phyloP scores from a whole-genome alignment of 2,329 filamentous ascomycete genomes.

The Fusarium nygamai region DNA sequence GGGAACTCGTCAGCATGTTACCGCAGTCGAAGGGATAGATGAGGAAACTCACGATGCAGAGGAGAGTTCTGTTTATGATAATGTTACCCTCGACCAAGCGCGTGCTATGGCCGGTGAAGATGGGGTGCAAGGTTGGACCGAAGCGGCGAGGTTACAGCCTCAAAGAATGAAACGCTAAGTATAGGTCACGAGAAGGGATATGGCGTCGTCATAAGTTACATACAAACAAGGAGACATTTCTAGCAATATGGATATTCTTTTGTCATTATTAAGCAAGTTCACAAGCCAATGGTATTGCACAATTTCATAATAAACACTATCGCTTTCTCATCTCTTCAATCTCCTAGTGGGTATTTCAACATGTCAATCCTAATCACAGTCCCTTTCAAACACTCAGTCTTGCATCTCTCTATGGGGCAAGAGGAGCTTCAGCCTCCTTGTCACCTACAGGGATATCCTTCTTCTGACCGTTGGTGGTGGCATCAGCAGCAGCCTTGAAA shows the following conservation, averaged over 20 bases:
- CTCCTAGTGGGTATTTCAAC: conserved; percentile 28
- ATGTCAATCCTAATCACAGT: conserved; percentile 10
- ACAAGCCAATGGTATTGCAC: neutral
- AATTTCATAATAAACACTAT: neutral
- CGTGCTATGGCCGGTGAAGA: neutral
- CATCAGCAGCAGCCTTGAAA: conserved; percentile 70
- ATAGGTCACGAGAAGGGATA: neutral
- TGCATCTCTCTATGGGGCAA: conserved; percentile 24
- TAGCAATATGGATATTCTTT: neutral
- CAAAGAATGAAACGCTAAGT: neutral
- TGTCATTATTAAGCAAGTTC: neutral
- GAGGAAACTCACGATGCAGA: neutral
- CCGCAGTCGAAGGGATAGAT: neutral
- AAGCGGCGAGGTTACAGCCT: neutral
- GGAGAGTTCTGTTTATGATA: neutral
- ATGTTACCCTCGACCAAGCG: neutral
- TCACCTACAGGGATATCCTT: conserved; percentile 30
- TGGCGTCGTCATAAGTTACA: neutral
- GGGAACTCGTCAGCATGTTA: too few relatives aligned
- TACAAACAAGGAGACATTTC: neutral
- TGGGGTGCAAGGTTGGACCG: neutral
- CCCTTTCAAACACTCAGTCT: neutral
- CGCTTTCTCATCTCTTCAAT: conserved; percentile 4
- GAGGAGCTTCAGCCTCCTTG: conserved; percentile 53
- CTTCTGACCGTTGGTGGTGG: conserved; percentile 49